phyloP scores from a whole-genome alignment of 805 yeast species.

The Hanseniaspora clermontiae region DNA sequence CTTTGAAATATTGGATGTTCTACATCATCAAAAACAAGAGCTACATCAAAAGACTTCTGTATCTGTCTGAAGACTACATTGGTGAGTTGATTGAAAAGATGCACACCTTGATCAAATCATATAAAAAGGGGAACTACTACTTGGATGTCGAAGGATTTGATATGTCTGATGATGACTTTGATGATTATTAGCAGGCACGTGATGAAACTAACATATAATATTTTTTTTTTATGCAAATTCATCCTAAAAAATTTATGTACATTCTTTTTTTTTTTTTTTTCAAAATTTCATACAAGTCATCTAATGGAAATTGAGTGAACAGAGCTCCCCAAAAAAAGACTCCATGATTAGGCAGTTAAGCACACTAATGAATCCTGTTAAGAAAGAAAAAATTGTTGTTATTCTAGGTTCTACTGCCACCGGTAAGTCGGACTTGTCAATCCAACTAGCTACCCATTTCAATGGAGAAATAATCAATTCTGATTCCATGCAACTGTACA shows the following conservation, averaged over 20 bases:
- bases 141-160: slow-evolving; percentile 6
- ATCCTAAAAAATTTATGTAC: not conserved
- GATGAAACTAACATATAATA: no score
- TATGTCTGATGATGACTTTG: slow-evolving; percentile 8
- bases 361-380: not conserved
- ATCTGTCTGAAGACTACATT: not conserved
- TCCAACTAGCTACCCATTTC: slow-evolving; percentile 57
- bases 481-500: slow-evolving; percentile 93
- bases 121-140: slow-evolving; percentile 1
- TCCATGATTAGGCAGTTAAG: not conserved
- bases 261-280: not conserved
- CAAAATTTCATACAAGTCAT: not conserved
- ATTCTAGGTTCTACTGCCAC: slow-evolving; percentile 93
- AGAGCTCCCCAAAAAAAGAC: not conserved
- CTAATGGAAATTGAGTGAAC: not conserved
- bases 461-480: slow-evolving; percentile 89
- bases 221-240: not conserved
- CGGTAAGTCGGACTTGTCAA: slow-evolving; percentile 69
- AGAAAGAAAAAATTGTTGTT: slow-evolving; percentile 37
- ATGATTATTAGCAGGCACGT: not conserved
- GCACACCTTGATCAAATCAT: slow-evolving; percentile 4
- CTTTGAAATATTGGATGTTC: slow-evolving; percentile 11
- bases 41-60: not conserved
- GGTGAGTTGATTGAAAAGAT: slow-evolving; percentile 4
- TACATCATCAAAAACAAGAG: slow-evolving; percentile 3